Base-by-base conservation (phyloP, 139 green algal genomes). In the Gonium pectorale region DNA sequence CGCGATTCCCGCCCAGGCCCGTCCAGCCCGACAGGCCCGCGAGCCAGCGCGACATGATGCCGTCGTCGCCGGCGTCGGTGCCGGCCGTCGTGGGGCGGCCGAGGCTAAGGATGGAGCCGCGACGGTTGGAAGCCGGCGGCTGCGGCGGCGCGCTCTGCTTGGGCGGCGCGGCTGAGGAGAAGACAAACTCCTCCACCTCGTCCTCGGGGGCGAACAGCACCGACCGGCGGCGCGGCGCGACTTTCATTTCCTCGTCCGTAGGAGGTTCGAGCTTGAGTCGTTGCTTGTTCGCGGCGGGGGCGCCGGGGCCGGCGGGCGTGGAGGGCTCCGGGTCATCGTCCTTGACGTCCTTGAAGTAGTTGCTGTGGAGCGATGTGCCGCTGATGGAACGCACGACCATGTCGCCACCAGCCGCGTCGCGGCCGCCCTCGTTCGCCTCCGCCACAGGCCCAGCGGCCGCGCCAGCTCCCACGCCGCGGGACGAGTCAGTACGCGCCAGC, bases 11-110 rank as follows among this genome's bases (percentile, higher is more conserved):
- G 24, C 33, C 66, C 31, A 74, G 5, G 7, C 78, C 78, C 2
- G 38, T 82, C 74, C 74, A 82, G n/a, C 74, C 74, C 3, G 56
- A 46, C 64, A 85, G 29, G n/a, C 64, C 79, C 0, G 49, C 49
- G 21, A 85, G 44, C 64, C 79, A 85, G 64, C 79, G 64, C 29
- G 64, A 67, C 64, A 85, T 85, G 64, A 78, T 85, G 64, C 79
- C 79, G 26, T 27, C 27, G 29, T 70, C 74, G 33, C 26, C 74
- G 24, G 59, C 49, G n/a, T n/a, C n/a, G n/a, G n/a, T n/a, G 41
- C 2, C 49, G 27, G 71, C 33, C 2, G 71, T 67, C 19, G 35
- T 67, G 1, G 71, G 49, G 27, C 71, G 49, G 71, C 31, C 31
- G 37, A 8, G 43, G 5, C 43, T n/a, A n/a, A n/a, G n/a, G n/a